phyloP scores from a whole-genome alignment of 148 eudicot genomes.

The Arbutus unedo region DNA sequence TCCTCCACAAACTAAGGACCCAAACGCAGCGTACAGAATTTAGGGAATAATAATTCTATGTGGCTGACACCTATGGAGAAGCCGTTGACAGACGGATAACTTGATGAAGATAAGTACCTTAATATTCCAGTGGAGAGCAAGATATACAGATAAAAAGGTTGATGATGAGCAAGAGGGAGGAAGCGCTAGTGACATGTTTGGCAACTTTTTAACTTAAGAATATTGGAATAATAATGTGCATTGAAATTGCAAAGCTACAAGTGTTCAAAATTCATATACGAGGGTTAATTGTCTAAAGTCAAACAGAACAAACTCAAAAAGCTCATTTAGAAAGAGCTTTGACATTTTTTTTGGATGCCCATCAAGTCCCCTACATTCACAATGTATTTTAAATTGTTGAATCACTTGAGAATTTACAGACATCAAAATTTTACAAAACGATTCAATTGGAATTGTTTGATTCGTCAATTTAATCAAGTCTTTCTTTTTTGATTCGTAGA shows the following conservation, averaged over 20 bases:
- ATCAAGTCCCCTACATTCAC: neutral
- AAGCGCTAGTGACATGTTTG: slow-evolving; percentile 3
- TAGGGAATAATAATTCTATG: no score
- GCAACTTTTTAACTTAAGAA: slow-evolving; percentile 15
- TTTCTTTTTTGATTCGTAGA: no score
- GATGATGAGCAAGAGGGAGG: neutral
- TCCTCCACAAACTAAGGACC: no score
- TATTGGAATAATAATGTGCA: slow-evolving; percentile 8
- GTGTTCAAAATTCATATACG: neutral
- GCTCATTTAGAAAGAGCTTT: neutral
- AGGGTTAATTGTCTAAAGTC: neutral
- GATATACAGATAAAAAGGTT: no score
- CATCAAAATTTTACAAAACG: no score
- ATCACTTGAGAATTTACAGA: no score
- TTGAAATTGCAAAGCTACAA: neutral
- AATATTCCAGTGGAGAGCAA: neutral
- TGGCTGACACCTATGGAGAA: no score
- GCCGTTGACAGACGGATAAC: no score
- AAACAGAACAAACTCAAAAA: neutral
- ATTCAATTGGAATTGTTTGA: no score
- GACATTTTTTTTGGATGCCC: neutral
- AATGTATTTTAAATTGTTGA: no score
- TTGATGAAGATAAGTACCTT: neutral
- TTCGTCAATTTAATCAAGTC: no score
- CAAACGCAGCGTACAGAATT: no score